Conservation (phyloP, 2,329 filamentous ascomycete genomes). For the Biscogniauxia sp. region DNA sequence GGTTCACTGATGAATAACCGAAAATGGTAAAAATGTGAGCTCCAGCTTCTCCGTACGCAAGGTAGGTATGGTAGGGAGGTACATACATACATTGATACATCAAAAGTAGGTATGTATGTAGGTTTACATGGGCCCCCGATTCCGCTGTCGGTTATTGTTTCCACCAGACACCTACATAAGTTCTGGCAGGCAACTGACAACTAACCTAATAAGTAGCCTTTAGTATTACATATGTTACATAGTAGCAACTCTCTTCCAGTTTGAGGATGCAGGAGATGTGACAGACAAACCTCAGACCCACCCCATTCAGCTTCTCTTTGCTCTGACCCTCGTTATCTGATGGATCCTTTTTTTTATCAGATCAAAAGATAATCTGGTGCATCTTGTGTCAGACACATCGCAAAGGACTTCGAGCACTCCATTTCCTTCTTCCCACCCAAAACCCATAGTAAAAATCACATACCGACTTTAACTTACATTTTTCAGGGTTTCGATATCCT, state of each 20-base stretch:
- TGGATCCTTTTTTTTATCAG: constrained; percentile 19
- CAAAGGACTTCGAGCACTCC: neutral
- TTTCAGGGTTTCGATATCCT: neutral
- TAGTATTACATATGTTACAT: no score
- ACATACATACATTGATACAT: no score
- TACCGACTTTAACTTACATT: neutral
- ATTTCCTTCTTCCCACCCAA: neutral
- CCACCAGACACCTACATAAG: no score
- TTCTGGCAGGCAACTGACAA: neutral
- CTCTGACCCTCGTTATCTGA: constrained; percentile 17
- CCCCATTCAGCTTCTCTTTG: neutral
- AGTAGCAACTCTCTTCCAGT: neutral
- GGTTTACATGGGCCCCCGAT: neutral
- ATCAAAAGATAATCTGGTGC: constrained; percentile 21
- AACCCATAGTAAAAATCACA: neutral
- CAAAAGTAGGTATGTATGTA: no score
- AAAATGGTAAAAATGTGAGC: no score
- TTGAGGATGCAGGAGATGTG: neutral
- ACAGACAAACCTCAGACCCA: neutral
- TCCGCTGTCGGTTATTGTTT: neutral
- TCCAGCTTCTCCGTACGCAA: no score
- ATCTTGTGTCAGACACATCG: neutral
- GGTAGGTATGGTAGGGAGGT: no score
- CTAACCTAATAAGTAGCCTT: no score
- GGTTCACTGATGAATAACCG: no score